Evolutionary conservation across 352 stramenopile species (phyloP), one percentile per base, ranked within the genome.

Genomic region (Globisporangium splendens): DNA sequence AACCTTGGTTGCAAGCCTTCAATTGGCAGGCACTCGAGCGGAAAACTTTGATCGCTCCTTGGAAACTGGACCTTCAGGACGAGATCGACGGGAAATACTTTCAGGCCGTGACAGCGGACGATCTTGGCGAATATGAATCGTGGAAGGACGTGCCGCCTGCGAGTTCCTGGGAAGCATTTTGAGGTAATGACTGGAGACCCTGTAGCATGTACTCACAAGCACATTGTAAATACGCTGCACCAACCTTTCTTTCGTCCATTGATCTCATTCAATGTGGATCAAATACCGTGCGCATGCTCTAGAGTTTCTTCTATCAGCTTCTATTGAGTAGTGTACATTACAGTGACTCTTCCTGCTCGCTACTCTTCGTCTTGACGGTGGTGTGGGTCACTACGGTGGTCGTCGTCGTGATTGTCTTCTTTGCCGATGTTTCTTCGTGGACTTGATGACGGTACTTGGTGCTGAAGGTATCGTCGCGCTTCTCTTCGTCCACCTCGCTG

Each of bases 31-130:
- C 63, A 1, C 69, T 83, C 11, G 51, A 56, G n/a, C 47, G 57
- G 5, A 56, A 70, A 33, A 66, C 35, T 1, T 63, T 87, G 60
- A 20, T 33, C 10, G 67, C 75, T 8, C 77, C 74, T 5, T 87
- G 74, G 74, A 74, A 53, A 46, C 77, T 74, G 0, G 55, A 79
- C n/a, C 55, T 86, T 11, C 50, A 43, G 17, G 68, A 72, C 31
- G 62, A 72, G 28, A 69, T 64, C 24, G 73, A 84, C 62, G 65
- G 54, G 12, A 72, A 41, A 10, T 75, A 81, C 52, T 87, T 85
- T 54, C 57, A 60, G 12, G 8, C 58, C 10, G 65, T 87, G 13
- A 46, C 70, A 13, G 59, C 69, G 8, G 54, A 72, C 0, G 68
- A 85, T 1, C 53, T 85, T 10, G 22, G 13, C 8, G 70, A 65